phyloP scores from a whole-genome alignment of 2,329 filamentous ascomycete genomes.

The Colletotrichum cuscutae region DNA sequence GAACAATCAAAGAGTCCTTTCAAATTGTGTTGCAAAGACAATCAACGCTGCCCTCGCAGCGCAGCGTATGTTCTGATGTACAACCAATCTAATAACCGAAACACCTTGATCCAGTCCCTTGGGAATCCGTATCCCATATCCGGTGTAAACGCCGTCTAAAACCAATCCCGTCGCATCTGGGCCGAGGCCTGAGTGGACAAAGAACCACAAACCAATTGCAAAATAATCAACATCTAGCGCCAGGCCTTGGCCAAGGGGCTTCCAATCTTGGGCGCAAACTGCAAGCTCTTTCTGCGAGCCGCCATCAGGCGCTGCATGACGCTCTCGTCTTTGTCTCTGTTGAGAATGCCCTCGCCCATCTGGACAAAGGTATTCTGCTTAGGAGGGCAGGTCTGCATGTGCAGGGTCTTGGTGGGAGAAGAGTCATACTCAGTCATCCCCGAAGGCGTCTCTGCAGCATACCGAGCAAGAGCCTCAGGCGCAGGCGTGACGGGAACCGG shows the following conservation, averaged over 20 bases:
- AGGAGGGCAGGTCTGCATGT: constrained; percentile 66
- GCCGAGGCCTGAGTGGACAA: not conserved
- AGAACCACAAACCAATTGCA: not conserved
- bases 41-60: constrained; percentile 19
- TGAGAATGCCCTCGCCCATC: constrained; percentile 57
- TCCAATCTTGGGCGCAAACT: constrained; percentile 79
- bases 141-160: constrained; percentile 19
- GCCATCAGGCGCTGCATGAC: constrained; percentile 74
- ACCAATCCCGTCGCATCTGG: not conserved
- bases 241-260: constrained; percentile 75
- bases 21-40: constrained; percentile 8
- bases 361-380: constrained; percentile 54
- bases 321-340: constrained; percentile 63
- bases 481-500: constrained; percentile 69
- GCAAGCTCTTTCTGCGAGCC: constrained; percentile 79
- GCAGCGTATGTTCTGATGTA: constrained; percentile 14
- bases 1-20: not conserved
- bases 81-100: constrained; percentile 19
- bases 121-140: constrained; percentile 7
- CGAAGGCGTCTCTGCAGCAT: constrained; percentile 60
- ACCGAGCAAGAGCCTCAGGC: constrained; percentile 63
- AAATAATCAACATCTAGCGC: constrained; percentile 42
- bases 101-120: constrained; percentile 14
- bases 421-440: constrained; percentile 45
- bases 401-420: constrained; percentile 50